Conservation (phyloP, 1,284 basidiomycete species). For the Amylostereum areolatum region DNA sequence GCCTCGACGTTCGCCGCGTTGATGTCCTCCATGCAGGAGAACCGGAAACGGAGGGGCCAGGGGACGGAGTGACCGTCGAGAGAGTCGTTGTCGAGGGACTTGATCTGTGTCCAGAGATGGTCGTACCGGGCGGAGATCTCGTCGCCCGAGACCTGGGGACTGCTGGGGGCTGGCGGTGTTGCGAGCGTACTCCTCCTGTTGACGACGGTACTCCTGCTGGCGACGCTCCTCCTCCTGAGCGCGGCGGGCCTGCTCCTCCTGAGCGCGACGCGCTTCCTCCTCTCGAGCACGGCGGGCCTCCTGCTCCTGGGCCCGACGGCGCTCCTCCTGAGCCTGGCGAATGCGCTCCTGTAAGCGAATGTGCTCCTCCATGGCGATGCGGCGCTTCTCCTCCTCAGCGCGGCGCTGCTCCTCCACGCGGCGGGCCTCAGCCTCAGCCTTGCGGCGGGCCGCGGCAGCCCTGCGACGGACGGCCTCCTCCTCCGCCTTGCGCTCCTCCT, state of each 20-base stretch:
- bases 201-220: slow-evolving; percentile 8
- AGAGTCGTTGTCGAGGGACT: too few species aligned
- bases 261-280: too few species aligned
- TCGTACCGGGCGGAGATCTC: slow-evolving; percentile 12
- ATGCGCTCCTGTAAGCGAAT: too few species aligned
- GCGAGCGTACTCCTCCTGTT: slow-evolving; percentile 18
- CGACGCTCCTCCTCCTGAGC: slow-evolving; percentile 6
- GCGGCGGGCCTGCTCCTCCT: slow-evolving; percentile 4
- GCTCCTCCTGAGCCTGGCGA: too few species aligned
- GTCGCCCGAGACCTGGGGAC: background rate
- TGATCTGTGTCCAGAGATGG: background rate
- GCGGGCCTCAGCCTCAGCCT: slow-evolving; percentile 10
- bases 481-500: too few species aligned
- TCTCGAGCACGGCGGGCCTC: slow-evolving; percentile 1
- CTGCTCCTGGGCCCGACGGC: too few species aligned
- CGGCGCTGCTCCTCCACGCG: slow-evolving; percentile 5
- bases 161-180: slow-evolving; percentile 5
- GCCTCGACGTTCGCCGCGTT: slow-evolving; percentile 23
- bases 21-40: slow-evolving; percentile 19
- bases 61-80: too few species aligned
- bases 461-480: slow-evolving; percentile 15
- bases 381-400: slow-evolving; percentile 3
- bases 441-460: slow-evolving; percentile 6
- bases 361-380: too few species aligned
- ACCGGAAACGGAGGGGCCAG: too few species aligned